Evolutionary conservation across 2,329 filamentous ascomycete genomes (phyloP).

Genomic region (Neofusicoccum parvum): DNA sequence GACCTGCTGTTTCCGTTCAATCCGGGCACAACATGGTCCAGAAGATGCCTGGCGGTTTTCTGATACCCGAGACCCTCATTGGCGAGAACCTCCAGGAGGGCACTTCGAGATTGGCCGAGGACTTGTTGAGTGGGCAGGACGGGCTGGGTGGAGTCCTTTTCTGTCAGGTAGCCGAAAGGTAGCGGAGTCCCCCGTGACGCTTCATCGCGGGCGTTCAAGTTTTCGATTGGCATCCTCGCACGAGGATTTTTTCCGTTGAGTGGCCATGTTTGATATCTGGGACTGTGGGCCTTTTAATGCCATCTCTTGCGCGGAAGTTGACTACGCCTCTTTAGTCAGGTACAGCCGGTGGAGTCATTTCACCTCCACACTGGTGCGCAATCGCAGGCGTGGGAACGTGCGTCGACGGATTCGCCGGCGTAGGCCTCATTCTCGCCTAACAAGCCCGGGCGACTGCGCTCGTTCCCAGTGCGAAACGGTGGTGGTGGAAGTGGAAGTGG

Average conservation of each 20-base stretch:
- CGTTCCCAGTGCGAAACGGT: too few species aligned
- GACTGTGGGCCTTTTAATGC: neutral
- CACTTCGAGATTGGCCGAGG: constrained; percentile 35
- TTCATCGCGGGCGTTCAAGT: neutral
- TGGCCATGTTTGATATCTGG: neutral
- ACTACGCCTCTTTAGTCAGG: neutral
- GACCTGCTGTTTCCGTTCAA: constrained; percentile 65
- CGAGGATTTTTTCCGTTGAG: neutral
- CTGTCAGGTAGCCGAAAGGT: neutral
- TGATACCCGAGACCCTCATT: constrained; percentile 46
- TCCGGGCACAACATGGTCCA: constrained; percentile 53
- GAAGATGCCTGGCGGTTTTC: constrained; percentile 46
- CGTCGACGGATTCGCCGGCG: too few species aligned
- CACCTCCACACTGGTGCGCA: neutral
- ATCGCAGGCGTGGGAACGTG: too few species aligned
- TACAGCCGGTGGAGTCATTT: constrained; percentile 6
- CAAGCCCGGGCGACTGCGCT: too few species aligned
- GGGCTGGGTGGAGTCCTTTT: constrained; percentile 24
- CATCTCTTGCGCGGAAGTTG: neutral
- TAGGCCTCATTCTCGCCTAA: too few species aligned
- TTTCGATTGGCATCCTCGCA: neutral
- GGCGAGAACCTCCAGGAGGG: constrained; percentile 42
- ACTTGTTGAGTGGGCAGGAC: constrained; percentile 39
- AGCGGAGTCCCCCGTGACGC: neutral
- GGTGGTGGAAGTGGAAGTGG: too few species aligned